Evolutionary conservation across 2,329 filamentous ascomycete genomes (phyloP).

Genomic region (Venturia oleaginea): DNA sequence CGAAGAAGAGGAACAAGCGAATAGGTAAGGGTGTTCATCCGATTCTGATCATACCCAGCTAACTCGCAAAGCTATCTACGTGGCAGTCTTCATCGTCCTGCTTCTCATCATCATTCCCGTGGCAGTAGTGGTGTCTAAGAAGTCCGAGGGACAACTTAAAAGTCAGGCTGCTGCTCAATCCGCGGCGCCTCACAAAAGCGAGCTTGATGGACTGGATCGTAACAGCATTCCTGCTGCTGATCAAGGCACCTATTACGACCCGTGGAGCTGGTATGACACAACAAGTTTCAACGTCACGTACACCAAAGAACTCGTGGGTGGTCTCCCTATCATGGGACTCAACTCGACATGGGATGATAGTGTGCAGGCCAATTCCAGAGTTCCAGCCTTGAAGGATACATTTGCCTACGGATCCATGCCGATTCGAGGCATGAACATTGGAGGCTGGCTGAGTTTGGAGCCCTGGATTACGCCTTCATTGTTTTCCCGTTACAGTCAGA

Average conservation of each 20-base stretch:
- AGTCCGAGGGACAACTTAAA: slow-evolving; percentile 26
- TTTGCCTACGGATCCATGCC: slow-evolving; percentile 75
- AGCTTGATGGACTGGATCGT: slow-evolving; percentile 36
- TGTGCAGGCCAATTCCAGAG: slow-evolving; percentile 64
- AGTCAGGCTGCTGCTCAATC: slow-evolving; percentile 18
- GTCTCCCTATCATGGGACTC: slow-evolving; percentile 84
- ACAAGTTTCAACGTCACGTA: slow-evolving; percentile 91
- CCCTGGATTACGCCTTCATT: slow-evolving; percentile 93
- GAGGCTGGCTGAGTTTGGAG: slow-evolving; percentile 89
- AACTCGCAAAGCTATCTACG: slow-evolving; percentile 27
- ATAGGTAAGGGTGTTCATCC: slow-evolving; percentile 43
- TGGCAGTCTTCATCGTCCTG: slow-evolving; percentile 30
- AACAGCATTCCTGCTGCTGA: slow-evolving; percentile 45
- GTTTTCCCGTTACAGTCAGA: slow-evolving; percentile 57
- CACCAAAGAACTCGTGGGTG: slow-evolving; percentile 74
- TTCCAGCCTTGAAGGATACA: slow-evolving; percentile 63
- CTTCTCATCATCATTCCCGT: slow-evolving; percentile 40
- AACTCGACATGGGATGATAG: slow-evolving; percentile 81
- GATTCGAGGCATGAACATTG: slow-evolving; percentile 83
- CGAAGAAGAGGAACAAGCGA: slow-evolving; percentile 44
- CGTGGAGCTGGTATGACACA: slow-evolving; percentile 86
- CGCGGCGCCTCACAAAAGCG: slow-evolving; percentile 28
- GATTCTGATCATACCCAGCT: slow-evolving; percentile 17
- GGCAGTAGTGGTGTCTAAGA: slow-evolving; percentile 37
- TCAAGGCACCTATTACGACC: slow-evolving; percentile 72